Evolutionary conservation across 208 protist species (phyloP).

Genomic region (Leishmania aethiopica): DNA sequence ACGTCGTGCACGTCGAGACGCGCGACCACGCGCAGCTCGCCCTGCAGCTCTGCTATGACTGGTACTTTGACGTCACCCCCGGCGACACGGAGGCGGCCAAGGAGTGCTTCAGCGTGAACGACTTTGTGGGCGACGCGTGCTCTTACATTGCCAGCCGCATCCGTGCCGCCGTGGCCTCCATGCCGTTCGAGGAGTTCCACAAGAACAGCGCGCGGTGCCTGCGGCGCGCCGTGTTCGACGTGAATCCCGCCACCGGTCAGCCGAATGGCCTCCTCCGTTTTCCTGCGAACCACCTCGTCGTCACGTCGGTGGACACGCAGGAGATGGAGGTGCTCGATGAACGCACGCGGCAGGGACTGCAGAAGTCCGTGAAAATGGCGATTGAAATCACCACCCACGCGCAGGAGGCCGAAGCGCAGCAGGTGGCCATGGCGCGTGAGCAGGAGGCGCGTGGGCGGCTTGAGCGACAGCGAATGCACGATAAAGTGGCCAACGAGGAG

Average conservation of each 20-base stretch:
- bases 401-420: conserved; percentile 92
- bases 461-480: conserved; percentile 92
- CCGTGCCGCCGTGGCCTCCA: conserved; percentile 70
- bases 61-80: conserved; percentile 83
- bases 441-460: conserved; percentile 91
- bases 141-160: conserved; percentile 87
- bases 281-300: conserved; percentile 90
- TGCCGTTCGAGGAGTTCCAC: conserved; percentile 92
- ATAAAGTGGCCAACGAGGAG: conserved; percentile 93
- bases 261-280: conserved; percentile 81
- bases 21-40: conserved; percentile 87
- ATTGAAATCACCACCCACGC: conserved; percentile 97
- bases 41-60: conserved; percentile 90
- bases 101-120: conserved; percentile 78
- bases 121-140: conserved; percentile 89
- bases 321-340: conserved; percentile 95
- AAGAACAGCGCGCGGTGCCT: conserved; percentile 69
- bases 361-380: conserved; percentile 96
- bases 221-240: conserved; percentile 82
- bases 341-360: conserved; percentile 92
- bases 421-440: conserved; percentile 90
- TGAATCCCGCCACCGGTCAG: conserved; percentile 52
- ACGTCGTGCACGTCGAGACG: conserved; percentile 93
- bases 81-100: conserved; percentile 54
- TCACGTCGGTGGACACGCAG: conserved; percentile 96